Conservation (phyloP, 148 eudicot species). For the Agrostemma githago region DNA sequence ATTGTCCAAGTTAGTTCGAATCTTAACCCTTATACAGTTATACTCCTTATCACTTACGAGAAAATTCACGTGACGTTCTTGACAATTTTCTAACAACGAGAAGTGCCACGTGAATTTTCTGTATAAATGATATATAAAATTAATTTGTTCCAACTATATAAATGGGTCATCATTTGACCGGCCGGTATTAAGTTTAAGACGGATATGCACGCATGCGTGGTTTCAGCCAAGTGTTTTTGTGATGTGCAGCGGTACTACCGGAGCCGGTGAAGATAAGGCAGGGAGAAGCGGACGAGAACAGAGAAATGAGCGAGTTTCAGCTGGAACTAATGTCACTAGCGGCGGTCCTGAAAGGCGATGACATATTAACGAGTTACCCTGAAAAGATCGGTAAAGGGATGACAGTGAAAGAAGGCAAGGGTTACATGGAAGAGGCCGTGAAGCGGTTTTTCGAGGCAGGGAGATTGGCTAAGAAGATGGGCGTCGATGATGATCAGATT, state of each 20-base stretch:
- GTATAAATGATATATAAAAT: too few species aligned
- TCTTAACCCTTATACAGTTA: too few species aligned
- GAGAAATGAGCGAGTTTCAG: slow-evolving; percentile 64
- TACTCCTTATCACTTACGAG: too few species aligned
- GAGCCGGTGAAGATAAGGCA: slow-evolving; percentile 60
- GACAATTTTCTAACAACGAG: too few species aligned
- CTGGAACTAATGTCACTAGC: slow-evolving; percentile 80
- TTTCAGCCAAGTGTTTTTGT: too few species aligned
- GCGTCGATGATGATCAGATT: slow-evolving; percentile 55
- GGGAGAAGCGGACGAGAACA: slow-evolving; percentile 67
- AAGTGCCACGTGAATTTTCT: too few species aligned
- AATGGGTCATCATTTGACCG: too few species aligned
- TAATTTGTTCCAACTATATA: too few species aligned
- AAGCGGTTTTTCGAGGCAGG: slow-evolving; percentile 64
- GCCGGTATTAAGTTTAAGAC: too few species aligned
- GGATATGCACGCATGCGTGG: too few species aligned
- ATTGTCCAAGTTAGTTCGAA: slow-evolving; percentile 55
- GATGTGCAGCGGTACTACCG: slow-evolving; percentile 55
- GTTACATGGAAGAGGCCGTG: slow-evolving; percentile 70
- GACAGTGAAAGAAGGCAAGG: slow-evolving; percentile 65
- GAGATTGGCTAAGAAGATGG: slow-evolving; percentile 60
- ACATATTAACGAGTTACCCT: slow-evolving; percentile 41
- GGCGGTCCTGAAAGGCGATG: slow-evolving; percentile 75
- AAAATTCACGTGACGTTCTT: too few species aligned
- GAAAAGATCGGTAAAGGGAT: slow-evolving; percentile 43